phyloP scores from a whole-genome alignment of 805 yeast genomes.

The Metschnikowia lunata region DNA sequence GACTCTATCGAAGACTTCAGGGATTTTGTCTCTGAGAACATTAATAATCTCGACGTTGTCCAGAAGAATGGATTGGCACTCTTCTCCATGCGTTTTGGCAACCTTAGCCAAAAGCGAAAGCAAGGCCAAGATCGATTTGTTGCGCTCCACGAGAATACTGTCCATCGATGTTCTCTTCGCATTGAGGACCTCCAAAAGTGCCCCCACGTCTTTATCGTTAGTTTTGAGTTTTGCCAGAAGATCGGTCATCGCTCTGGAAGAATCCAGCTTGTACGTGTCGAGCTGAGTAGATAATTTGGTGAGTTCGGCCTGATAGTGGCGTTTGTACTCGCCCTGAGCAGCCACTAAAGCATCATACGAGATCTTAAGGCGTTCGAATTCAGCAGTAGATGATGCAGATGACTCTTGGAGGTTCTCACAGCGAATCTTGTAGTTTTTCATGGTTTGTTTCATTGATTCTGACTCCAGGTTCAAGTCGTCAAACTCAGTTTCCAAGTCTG shows the following conservation, averaged over 20 bases:
- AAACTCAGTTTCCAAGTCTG: conserved; percentile 59
- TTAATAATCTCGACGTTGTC: conserved; percentile 46
- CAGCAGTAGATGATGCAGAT: conserved; percentile 43
- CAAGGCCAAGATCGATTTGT: conserved; percentile 39
- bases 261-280: conserved; percentile 32
- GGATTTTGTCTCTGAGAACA: conserved; percentile 32
- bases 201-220: conserved; percentile 47
- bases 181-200: conserved; percentile 46
- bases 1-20: conserved; percentile 31
- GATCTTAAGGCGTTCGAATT: conserved; percentile 51
- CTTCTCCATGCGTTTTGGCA: conserved; percentile 47
- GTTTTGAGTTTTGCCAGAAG: conserved; percentile 35
- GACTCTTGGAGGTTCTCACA: conserved; percentile 45
- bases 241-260: conserved; percentile 29
- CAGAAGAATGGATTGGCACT: conserved; percentile 40
- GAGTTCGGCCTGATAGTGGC: conserved; percentile 44
- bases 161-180: conserved; percentile 48
- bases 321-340: conserved; percentile 50
- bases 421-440: conserved; percentile 47
- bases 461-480: conserved; percentile 43
- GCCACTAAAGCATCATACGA: conserved; percentile 55
- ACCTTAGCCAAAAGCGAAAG: conserved; percentile 42
- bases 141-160: conserved; percentile 44
- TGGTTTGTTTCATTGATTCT: conserved; percentile 47
- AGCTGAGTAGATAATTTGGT: conserved; percentile 33